A percentile compares a stretch with the other conserved stretches of the same genome.
Conservation (phyloP, 768 basidiomycete genomes). For the Leccinum subtestaceum region DNA sequence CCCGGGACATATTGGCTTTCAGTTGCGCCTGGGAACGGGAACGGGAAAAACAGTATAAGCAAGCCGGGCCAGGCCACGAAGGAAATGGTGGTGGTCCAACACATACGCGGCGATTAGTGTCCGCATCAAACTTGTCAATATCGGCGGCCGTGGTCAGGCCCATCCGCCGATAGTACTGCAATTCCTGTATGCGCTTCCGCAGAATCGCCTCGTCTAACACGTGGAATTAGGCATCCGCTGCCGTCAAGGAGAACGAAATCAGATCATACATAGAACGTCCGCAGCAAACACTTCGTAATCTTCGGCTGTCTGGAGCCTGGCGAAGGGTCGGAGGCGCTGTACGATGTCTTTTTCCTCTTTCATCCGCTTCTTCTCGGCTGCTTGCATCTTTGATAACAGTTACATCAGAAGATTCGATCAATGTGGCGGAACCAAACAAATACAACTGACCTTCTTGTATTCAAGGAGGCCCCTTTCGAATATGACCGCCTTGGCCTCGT, state of each 20-base stretch:
- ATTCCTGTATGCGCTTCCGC: slow-evolving; percentile 83
- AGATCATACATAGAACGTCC: slow-evolving; percentile 80
- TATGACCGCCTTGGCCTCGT: slow-evolving; percentile 83
- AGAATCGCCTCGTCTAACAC: slow-evolving; percentile 78
- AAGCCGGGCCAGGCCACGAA: background rate
- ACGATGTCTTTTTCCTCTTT: slow-evolving; percentile 92
- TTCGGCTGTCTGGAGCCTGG: slow-evolving; percentile 83
- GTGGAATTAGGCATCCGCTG: background rate
- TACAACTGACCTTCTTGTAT: slow-evolving; percentile 78
- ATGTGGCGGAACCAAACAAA: background rate
- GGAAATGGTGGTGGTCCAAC: background rate
- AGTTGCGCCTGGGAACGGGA: slow-evolving; percentile 50
- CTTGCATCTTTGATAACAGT: slow-evolving; percentile 64
- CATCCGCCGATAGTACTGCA: slow-evolving; percentile 86
- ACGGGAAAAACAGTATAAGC: background rate
- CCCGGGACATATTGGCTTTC: slow-evolving; percentile 55
- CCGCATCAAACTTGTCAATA: slow-evolving; percentile 84
- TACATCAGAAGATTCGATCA: background rate
- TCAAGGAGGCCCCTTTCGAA: slow-evolving; percentile 90
- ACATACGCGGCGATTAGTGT: slow-evolving; percentile 69
- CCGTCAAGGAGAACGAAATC: slow-evolving; percentile 22
- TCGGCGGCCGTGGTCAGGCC: slow-evolving; percentile 85
- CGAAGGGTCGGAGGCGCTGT: slow-evolving; percentile 85
- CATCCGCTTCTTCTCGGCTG: slow-evolving; percentile 84
- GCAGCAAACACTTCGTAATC: slow-evolving; percentile 88